Base-by-base conservation (phyloP, 2,329 filamentous ascomycete species). In the Trichoderma aggressivum region DNA sequence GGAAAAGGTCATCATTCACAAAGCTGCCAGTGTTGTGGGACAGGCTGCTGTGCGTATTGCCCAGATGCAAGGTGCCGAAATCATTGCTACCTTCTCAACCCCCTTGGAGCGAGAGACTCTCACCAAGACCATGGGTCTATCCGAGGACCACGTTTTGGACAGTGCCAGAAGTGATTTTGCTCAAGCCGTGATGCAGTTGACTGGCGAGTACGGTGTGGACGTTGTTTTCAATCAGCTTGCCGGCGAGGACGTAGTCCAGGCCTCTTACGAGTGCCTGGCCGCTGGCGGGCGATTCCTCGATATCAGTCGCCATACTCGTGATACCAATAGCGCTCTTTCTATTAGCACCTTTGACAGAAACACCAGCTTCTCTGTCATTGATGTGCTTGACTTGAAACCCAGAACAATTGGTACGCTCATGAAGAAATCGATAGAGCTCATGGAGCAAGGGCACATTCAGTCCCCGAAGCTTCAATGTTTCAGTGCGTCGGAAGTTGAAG, bases 231-330 rank as follows among this genome's bases (percentile, higher is more conserved):
- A 82, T 70, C 79, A 77, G 0, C 72, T 81, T 0, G 70, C 75
- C 0, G 80, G 80, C 0, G 78, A 81, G 0, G 58, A 65, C 5
- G 71, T 39, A 3, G 71, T 82, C 0, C 75, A 73, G 0, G 75
- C 78, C 1, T 79, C 80, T 0, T 82, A 78, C 78, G 72, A 78
- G 12, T 82, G 79, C 58, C 72, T 84, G 16, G 79, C 81, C 1
- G 70, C 73, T 1, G 76, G 74, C 24, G 82, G 82, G 0, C 70
- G 75, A 0, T 78, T 83, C 61, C 60, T 84, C 0, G 82, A 83
- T 69, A 77, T 83, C 50, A 80, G 77, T 0, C 79, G 78, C 43
- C 73, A 73, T 3, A 80, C 81, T 36, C 76, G 81, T 5, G 50
- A 71, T 12, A 50, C 50, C 1, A 67, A 67, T 11, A 59, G 62